Base-by-base conservation (phyloP, 2,329 filamentous ascomycete species). In the Sporothrix luriei region DNA sequence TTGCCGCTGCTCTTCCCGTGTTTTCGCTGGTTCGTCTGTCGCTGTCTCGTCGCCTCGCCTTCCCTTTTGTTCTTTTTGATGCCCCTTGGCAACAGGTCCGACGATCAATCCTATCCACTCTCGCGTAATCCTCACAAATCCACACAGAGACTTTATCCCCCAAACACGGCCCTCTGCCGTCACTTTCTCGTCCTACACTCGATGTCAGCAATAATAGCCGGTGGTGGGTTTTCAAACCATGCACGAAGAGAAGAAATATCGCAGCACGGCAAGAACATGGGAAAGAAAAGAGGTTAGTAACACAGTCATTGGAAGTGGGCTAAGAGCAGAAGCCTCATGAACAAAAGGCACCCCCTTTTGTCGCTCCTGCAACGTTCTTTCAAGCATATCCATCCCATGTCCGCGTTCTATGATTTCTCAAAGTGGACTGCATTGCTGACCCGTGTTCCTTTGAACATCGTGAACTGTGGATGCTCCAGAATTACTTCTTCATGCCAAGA, bases 181-280 rank as follows among this genome's bases (percentile, higher is more conserved):
- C 29, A 6, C 33, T 33, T 19, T 29, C 26, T 46, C 11, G 9
- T 68, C 33, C 49, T 29, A 13, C 49, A 46, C 13, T 24, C 66
- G 61, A 26, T 61, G 38, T 48, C 54, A 61, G 54, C 21, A 61
- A 68, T 26, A 61, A 61, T 68, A 68, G 46, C 66, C 40, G 66
- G 26, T n/a, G 10, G 21, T 33, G 21, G 51, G 4, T n/a, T 48
- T 48, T 10, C 24, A 33, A 10, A 24, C 33, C 24, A 64, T 49
- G 40, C 43, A 64, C 61, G 33, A 51, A n/a, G 48, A 48, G 65
- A 21, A 21, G 14, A 43, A 46, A 26, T 40, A 13, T 24, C 10
- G 48, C 19, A 54, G 9, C 49, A 46, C 33, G 10, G 33, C 13
- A 55, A 54, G 33, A 40, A 40, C 3, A 7, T 40, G 5, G 14